Evolutionary conservation across 2,329 filamentous ascomycete species (phyloP).

Genomic region (Arthrobotrys sphaeroides): DNA sequence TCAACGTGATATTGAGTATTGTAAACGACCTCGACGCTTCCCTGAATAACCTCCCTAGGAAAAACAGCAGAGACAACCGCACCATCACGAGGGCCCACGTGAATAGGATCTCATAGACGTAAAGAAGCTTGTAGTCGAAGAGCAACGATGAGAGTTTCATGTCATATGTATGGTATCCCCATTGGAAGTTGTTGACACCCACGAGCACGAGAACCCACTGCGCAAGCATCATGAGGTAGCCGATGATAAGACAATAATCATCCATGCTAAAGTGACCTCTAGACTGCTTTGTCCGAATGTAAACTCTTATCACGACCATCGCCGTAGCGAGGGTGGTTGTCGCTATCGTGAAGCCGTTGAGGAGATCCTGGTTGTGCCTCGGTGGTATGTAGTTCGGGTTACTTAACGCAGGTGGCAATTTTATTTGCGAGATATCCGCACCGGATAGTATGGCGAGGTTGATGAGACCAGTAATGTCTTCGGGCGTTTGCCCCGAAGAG

Average conservation of each 20-base stretch:
- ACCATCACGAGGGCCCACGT: constrained; percentile 29
- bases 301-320: constrained; percentile 33
- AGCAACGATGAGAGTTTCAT: constrained; percentile 32
- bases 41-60: constrained; percentile 28
- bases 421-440: not conserved
- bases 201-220: constrained; percentile 32
- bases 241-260: constrained; percentile 19
- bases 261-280: constrained; percentile 24
- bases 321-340: constrained; percentile 15
- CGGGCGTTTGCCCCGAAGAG: constrained; percentile 35
- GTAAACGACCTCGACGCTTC: constrained; percentile 29
- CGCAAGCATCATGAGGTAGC: constrained; percentile 28
- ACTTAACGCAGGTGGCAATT: constrained; percentile 17
- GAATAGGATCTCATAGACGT: constrained; percentile 35
- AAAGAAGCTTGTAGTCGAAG: constrained; percentile 40
- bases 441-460: constrained; percentile 33
- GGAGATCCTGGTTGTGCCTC: constrained; percentile 22
- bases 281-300: constrained; percentile 30
- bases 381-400: constrained; percentile 33
- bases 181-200: constrained; percentile 42
- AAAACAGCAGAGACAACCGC: constrained; percentile 27
- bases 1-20: constrained; percentile 23
- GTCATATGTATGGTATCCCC: constrained; percentile 38
- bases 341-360: constrained; percentile 29
- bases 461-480: constrained; percentile 21